Percentiles rank a stretch among this genome's conserved stretches.
These are phyloP conservation scores for Filosporella fistucella DNA, from an alignment of 495 filamentous ascomycete species.

Conservation along the genomic window DNA sequence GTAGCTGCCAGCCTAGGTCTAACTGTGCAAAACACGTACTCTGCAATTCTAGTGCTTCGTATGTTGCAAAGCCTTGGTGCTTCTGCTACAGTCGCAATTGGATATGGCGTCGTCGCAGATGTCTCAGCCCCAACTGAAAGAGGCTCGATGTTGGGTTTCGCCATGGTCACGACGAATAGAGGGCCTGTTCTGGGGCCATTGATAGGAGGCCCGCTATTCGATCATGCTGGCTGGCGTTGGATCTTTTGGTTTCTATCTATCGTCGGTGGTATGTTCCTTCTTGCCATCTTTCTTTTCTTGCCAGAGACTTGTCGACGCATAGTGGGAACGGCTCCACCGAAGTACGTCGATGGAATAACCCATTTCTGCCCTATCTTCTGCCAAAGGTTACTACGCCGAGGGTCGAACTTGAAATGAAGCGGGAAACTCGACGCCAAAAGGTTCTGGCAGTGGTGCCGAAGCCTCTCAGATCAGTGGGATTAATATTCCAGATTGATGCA, in stretches of 20 bases:
- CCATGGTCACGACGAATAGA: slow-evolving; percentile 4
- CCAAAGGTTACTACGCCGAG: neutral
- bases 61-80: slow-evolving; percentile 19
- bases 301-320: slow-evolving; percentile 10
- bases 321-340: slow-evolving; percentile 13
- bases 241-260: slow-evolving; percentile 44
- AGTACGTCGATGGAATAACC: slow-evolving; percentile 2
- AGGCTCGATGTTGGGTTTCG: slow-evolving; percentile 31
- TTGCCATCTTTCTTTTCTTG: slow-evolving; percentile 2
- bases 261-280: slow-evolving; percentile 25
- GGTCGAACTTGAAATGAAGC: neutral
- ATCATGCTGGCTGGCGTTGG: slow-evolving; percentile 32
- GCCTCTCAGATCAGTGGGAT: too few relatives aligned
- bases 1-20: slow-evolving; percentile 35
- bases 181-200: slow-evolving; percentile 29
- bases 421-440: neutral
- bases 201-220: slow-evolving; percentile 35
- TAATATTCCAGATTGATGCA: too few relatives aligned
- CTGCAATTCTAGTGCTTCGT: neutral
- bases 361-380: neutral
- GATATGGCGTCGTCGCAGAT: slow-evolving; percentile 36
- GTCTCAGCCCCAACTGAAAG: slow-evolving; percentile 30
- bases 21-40: slow-evolving; percentile 18
- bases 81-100: slow-evolving; percentile 25
- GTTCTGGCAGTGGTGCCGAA: too few relatives aligned